Base-by-base conservation (phyloP, 2,329 filamentous ascomycete genomes). In the Penicillium freii region DNA sequence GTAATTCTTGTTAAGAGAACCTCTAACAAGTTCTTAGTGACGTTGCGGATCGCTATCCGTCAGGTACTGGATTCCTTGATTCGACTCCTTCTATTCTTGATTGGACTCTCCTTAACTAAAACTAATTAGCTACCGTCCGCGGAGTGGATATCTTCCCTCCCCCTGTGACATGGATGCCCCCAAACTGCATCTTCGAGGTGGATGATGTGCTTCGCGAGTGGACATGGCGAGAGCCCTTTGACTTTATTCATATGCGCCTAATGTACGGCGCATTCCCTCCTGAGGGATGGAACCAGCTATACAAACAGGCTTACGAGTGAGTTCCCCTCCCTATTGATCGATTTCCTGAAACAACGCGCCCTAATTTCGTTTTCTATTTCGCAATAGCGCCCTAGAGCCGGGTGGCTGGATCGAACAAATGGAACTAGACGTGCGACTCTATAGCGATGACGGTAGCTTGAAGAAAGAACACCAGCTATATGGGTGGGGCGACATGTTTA, bases 151-250 rank as follows among this genome's bases (percentile, higher is more conserved):
- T 69, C 10, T 69, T 66, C 19, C 62, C 62, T 1, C 62, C 62
- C 5, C 62, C 62, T 0, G 53, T 57, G 4, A 40, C 48, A 10
- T 69, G 66, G 66, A 62, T 62, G 50, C 65, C 67, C 13, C 66
- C 68, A 5, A 70, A 70, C 53, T 67, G 62, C 40, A 29, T 62
- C 21, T 69, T 69, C 53, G 66, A 68, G 42, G 62, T 70, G n/a
- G 63, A 68, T 36, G 67, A 70, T 58, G 51, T 61, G 1, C 59
- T 63, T 38, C 59, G 58, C 15, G 53, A 60, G 3, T 69, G 66
- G 66, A 66, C 60, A 39, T 65, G 60, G 57, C 48, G 45, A 48
- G 57, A 66, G 15, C 54, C 62, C 7, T 68, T 69, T 48, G 66
- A 67, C 43, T 61, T 66, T 11, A 65, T 69, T 17, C 66, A 69